These are phyloP conservation scores for Physcia stellaris DNA, from an alignment of 495 filamentous ascomycete genomes.

Conservation along the genomic window DNA sequence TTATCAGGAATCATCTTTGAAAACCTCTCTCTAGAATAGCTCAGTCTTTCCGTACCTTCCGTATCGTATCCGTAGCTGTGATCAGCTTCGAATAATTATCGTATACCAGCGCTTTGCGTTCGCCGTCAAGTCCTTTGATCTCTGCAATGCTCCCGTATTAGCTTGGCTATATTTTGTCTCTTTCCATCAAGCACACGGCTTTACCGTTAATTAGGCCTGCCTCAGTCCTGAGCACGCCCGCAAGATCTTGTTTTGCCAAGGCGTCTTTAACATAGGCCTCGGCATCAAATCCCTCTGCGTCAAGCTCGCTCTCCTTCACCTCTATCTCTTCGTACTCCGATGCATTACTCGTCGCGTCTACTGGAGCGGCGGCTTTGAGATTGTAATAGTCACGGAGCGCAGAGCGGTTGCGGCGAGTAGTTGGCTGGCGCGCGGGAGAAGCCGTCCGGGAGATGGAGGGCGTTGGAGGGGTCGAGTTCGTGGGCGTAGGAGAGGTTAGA, in stretches of 20 bases:
- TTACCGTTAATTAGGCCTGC: slow-evolving; percentile 41
- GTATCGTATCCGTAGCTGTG: slow-evolving; percentile 85
- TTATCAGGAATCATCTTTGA: background rate
- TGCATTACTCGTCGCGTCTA: slow-evolving; percentile 19
- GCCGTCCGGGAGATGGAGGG: slow-evolving; percentile 38
- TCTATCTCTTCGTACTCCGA: slow-evolving; percentile 16
- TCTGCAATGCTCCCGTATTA: slow-evolving; percentile 30
- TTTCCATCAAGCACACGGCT: background rate
- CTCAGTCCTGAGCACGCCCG: slow-evolving; percentile 50
- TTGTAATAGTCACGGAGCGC: slow-evolving; percentile 93
- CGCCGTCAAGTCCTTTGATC: slow-evolving; percentile 80
- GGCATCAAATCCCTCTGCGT: slow-evolving; percentile 28
- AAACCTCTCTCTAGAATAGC: background rate
- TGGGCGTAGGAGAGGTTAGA: slow-evolving; percentile 43
- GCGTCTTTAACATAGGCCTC: slow-evolving; percentile 9
- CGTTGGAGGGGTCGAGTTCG: slow-evolving; percentile 61
- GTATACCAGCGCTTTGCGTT: slow-evolving; percentile 92
- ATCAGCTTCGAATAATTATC: slow-evolving; percentile 98
- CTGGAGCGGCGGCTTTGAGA: slow-evolving; percentile 44
- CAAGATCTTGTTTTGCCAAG: slow-evolving; percentile 23
- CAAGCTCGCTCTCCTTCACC: slow-evolving; percentile 25
- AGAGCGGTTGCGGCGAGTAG: slow-evolving; percentile 50
- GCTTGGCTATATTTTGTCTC: background rate
- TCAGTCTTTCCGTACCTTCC: slow-evolving; percentile 42
- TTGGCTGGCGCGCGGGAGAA: slow-evolving; percentile 28